Evolutionary conservation across 352 stramenopile species (phyloP).

Genomic region (Globisporangium middletonii): DNA sequence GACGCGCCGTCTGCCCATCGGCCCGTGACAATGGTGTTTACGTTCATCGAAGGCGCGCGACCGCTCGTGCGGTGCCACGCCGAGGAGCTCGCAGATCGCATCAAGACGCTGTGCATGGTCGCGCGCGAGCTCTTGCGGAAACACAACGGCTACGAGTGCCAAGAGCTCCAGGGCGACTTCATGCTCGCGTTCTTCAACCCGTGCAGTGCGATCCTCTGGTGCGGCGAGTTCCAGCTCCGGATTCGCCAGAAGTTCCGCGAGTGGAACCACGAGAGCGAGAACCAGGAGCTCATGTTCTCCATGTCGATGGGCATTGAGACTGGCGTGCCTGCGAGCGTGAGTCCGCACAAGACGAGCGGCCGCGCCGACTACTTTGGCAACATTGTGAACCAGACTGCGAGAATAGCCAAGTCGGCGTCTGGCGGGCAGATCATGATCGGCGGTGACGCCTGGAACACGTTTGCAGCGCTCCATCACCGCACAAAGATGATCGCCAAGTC

Average conservation of each 20-base stretch:
- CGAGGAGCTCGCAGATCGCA: constrained; percentile 76
- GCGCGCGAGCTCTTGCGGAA: constrained; percentile 68
- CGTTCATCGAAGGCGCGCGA: constrained; percentile 82
- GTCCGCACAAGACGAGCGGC: constrained; percentile 83
- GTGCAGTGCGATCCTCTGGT: constrained; percentile 76
- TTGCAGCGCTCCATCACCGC: constrained; percentile 30
- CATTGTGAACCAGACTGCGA: constrained; percentile 86
- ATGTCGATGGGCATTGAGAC: constrained; percentile 88
- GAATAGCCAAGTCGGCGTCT: constrained; percentile 79
- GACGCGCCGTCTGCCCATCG: constrained; percentile 74
- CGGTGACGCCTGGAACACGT: constrained; percentile 70
- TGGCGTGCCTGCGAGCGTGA: constrained; percentile 76
- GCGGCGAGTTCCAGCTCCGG: constrained; percentile 75
- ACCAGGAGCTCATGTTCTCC: constrained; percentile 77
- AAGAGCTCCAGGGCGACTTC: constrained; percentile 85
- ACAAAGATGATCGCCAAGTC: constrained; percentile 28
- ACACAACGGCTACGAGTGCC: constrained; percentile 86
- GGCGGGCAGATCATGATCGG: constrained; percentile 81
- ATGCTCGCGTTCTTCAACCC: constrained; percentile 88
- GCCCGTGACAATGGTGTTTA: constrained; percentile 86
- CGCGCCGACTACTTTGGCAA: constrained; percentile 87
- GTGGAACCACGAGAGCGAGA: constrained; percentile 68
- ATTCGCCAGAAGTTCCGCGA: constrained; percentile 74
- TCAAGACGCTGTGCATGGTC: constrained; percentile 80
- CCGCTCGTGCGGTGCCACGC: constrained; percentile 78